Evolutionary conservation across 768 basidiomycete genomes (phyloP).

Genomic region (Calvatia gigantea): DNA sequence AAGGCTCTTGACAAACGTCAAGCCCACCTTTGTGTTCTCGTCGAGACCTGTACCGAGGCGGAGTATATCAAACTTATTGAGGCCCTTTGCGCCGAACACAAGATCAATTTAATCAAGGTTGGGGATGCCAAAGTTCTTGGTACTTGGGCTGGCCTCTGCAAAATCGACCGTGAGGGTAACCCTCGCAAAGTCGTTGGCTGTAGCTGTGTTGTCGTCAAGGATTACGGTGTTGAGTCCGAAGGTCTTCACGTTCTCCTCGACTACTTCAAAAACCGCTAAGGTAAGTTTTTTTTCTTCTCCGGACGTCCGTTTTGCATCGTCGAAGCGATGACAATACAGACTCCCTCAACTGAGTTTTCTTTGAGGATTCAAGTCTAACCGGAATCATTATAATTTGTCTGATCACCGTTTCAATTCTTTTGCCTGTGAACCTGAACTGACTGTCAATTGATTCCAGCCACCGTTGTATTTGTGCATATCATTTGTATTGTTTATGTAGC

Average conservation of each 20-base stretch:
- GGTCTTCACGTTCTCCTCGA: constrained; percentile 91
- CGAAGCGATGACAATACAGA: constrained; percentile 78
- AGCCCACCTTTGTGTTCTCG: constrained; percentile 97
- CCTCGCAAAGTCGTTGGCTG: constrained; percentile 93
- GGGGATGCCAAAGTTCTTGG: constrained; percentile 98
- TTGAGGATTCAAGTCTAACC: constrained; percentile 80
- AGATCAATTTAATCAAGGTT: constrained; percentile 99
- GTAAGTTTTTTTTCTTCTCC: constrained; percentile 26
- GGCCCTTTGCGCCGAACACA: constrained; percentile 98
- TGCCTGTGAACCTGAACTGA: constrained; percentile 13
- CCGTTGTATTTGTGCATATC: neutral
- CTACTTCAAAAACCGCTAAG: constrained; percentile 94
- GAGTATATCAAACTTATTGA: constrained; percentile 99
- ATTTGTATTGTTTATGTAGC: constrained; percentile 11
- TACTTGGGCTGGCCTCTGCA: constrained; percentile 98
- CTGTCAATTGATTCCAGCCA: constrained; percentile 4
- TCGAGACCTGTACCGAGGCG: constrained; percentile 98
- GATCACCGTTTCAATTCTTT: constrained; percentile 30
- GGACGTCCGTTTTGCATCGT: constrained; percentile 14
- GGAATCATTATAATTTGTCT: constrained; percentile 85
- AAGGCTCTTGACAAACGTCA: constrained; percentile 99
- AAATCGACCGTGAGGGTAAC: constrained; percentile 99
- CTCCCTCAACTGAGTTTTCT: constrained; percentile 86
- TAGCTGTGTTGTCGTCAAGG: constrained; percentile 96
- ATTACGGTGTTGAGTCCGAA: constrained; percentile 93